These are phyloP conservation scores for Sequoiadendron giganteum DNA, from an alignment of 75 land plant genomes.

Conservation along the genomic window DNA sequence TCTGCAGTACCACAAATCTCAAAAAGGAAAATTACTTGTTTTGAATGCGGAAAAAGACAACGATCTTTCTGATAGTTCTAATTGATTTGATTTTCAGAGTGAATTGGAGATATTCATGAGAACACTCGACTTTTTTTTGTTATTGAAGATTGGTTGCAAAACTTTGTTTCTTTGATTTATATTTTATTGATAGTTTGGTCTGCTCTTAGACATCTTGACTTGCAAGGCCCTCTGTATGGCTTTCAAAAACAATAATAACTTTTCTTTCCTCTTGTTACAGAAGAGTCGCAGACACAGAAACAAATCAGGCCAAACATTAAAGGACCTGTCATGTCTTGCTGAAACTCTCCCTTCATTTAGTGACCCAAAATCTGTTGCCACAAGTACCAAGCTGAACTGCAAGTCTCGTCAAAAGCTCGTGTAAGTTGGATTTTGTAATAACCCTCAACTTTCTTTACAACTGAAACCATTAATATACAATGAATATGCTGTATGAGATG, in stretches of 20 bases:
- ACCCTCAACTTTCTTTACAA: not conserved
- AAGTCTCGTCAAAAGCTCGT: constrained; percentile 38
- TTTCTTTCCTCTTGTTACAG: constrained; percentile 4
- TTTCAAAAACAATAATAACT: not conserved
- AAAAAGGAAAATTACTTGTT: too few relatives aligned
- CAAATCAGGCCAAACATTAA: constrained; percentile 15
- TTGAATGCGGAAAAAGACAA: too few relatives aligned
- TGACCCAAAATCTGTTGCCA: constrained; percentile 6
- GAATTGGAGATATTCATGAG: too few relatives aligned
- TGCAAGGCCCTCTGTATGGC: not conserved
- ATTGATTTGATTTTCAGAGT: too few relatives aligned
- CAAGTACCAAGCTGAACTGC: constrained; percentile 19
- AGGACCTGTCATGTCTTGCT: constrained; percentile 28
- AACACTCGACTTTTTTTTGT: too few relatives aligned
- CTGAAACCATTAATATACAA: not conserved
- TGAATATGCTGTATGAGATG: not conserved
- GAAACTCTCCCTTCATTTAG: constrained; percentile 26
- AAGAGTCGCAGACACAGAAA: constrained; percentile 19
- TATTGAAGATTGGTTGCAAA: too few relatives aligned
- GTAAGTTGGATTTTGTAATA: constrained; percentile 23
- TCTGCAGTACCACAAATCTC: too few relatives aligned
- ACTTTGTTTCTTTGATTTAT: not conserved
- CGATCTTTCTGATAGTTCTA: too few relatives aligned
- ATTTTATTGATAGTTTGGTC: not conserved
- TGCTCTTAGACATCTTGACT: not conserved